A percentile compares a stretch with the other conserved stretches of the same genome.
Conservation (phyloP, 768 basidiomycete genomes). For the Mycena venus region DNA sequence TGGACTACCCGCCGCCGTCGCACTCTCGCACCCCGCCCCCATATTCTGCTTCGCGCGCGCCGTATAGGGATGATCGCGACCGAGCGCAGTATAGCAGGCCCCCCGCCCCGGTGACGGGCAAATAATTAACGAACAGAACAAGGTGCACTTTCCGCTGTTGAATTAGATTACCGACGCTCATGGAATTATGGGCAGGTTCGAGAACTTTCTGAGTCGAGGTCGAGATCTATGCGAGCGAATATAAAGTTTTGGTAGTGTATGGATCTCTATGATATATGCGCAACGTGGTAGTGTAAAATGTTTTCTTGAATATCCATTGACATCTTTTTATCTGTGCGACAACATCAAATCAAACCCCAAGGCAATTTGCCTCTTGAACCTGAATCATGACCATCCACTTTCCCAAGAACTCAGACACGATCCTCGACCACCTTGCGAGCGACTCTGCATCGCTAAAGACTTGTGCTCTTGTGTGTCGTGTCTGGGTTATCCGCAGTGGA, state of each 20-base stretch:
- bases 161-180: background rate
- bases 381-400: too few relatives aligned
- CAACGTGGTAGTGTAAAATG: background rate
- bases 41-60: constrained; percentile 16
- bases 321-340: too few relatives aligned
- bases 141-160: background rate
- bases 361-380: too few relatives aligned
- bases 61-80: constrained; percentile 28
- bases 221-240: background rate
- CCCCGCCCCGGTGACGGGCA: constrained; percentile 13
- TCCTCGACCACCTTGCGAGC: too few relatives aligned
- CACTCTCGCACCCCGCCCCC: constrained; percentile 26
- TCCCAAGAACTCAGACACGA: too few relatives aligned
- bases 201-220: background rate
- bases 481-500: too few relatives aligned
- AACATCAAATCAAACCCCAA: too few relatives aligned
- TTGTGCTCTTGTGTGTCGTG: too few relatives aligned
- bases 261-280: background rate
- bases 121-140: background rate
- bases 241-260: background rate
- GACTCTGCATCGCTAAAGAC: too few relatives aligned
- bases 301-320: background rate
- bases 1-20: constrained; percentile 26
- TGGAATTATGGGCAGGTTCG: background rate
- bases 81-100: constrained; percentile 17